These are phyloP conservation scores for Ormosia semicastrata DNA, from an alignment of 306 rosid genomes.

Conservation along the genomic window DNA sequence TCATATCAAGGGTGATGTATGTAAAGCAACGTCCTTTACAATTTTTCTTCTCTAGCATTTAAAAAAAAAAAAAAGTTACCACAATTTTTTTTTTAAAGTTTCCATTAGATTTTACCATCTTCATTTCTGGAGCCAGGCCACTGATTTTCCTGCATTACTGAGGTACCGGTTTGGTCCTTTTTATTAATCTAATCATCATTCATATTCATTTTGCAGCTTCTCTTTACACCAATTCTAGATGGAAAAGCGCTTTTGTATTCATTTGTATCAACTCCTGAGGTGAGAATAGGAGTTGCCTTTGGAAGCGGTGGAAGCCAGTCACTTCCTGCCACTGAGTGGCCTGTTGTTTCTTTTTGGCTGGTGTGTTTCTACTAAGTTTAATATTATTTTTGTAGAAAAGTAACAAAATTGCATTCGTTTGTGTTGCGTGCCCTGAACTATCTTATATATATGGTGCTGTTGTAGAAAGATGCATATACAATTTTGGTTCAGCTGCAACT, in stretches of 20 bases:
- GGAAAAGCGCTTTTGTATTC: constrained; percentile 87
- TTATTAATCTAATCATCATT: constrained; percentile 15
- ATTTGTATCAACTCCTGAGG: constrained; percentile 80
- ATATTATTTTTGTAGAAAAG: background rate
- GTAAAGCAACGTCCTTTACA: constrained; percentile 38
- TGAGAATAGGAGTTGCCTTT: constrained; percentile 90
- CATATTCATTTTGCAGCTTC: constrained; percentile 62
- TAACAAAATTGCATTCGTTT: background rate
- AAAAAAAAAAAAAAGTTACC: background rate
- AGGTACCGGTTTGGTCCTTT: constrained; percentile 1
- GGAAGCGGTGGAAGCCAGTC: constrained; percentile 98
- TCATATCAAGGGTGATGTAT: constrained; percentile 95
- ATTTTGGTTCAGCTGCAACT: constrained; percentile 14
- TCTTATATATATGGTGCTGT: background rate
- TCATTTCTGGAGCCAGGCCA: background rate
- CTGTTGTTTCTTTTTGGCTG: constrained; percentile 95
- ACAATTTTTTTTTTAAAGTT: background rate
- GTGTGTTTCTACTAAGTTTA: constrained; percentile 40
- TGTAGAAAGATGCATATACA: background rate
- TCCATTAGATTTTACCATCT: background rate
- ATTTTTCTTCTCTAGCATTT: constrained; percentile 4
- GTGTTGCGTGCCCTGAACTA: background rate
- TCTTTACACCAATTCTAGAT: constrained; percentile 68
- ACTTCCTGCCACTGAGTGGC: constrained; percentile 93
- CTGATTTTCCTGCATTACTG: background rate